Evolutionary conservation across 805 yeast species (phyloP).

Genomic region (Candida ovalis): DNA sequence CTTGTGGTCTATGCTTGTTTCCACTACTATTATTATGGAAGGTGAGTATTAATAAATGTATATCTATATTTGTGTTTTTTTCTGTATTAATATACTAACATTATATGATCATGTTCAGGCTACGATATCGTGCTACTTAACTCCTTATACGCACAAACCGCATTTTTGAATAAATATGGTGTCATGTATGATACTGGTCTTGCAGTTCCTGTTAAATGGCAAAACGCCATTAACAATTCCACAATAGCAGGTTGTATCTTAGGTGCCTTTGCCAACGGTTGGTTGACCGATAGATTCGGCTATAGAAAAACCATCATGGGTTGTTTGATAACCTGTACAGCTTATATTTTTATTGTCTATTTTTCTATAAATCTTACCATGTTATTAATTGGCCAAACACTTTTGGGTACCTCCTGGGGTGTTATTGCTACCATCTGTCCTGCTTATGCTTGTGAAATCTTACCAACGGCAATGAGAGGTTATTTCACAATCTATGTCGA

Average conservation of each 20-base stretch:
- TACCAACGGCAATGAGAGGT: slow-evolving; percentile 48
- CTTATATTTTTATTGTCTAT: slow-evolving; percentile 38
- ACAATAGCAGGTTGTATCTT: slow-evolving; percentile 25
- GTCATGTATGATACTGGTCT: slow-evolving; percentile 25
- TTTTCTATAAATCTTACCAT: slow-evolving; percentile 38
- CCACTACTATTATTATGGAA: slow-evolving; percentile 37
- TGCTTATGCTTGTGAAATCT: slow-evolving; percentile 55
- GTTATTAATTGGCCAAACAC: slow-evolving; percentile 38
- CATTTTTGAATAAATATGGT: slow-evolving; percentile 33
- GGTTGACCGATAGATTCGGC: slow-evolving; percentile 39
- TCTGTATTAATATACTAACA: not conserved
- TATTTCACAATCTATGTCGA: slow-evolving; percentile 48
- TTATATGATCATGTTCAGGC: slow-evolving; percentile 19
- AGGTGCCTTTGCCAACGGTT: slow-evolving; percentile 40
- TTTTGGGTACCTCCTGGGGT: slow-evolving; percentile 52
- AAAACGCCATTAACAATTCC: slow-evolving; percentile 35
- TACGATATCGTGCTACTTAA: slow-evolving; percentile 40
- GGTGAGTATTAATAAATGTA: no score
- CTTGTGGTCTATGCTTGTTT: slow-evolving; percentile 36
- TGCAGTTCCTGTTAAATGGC: slow-evolving; percentile 41
- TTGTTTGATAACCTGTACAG: slow-evolving; percentile 28
- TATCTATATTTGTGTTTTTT: no score
- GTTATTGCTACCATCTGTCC: slow-evolving; percentile 49
- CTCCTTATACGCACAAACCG: slow-evolving; percentile 33
- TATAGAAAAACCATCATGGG: slow-evolving; percentile 36